Evolutionary conservation across 164 flowering plant species (phyloP).

Genomic region (Chimonanthus salicifolius): DNA sequence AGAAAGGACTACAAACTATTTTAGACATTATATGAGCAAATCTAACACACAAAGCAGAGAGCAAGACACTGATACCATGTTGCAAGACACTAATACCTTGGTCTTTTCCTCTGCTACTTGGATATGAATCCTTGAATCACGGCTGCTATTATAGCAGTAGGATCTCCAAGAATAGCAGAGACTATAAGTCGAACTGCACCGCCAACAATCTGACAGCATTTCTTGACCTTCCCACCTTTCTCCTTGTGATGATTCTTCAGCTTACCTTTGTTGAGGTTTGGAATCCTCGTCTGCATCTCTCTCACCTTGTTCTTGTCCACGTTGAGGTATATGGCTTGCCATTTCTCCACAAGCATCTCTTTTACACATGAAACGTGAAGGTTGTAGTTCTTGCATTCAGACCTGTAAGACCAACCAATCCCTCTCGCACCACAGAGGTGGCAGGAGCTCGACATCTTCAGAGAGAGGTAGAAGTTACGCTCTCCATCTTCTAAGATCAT

Average conservation of each 20-base stretch:
- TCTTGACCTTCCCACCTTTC: conserved; percentile 28
- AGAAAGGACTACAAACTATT: too few species aligned
- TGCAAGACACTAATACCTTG: too few species aligned
- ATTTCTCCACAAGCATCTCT: conserved; percentile 53
- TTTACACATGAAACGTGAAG: conserved; percentile 63
- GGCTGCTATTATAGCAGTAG: conserved; percentile 32
- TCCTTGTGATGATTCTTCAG: conserved; percentile 20
- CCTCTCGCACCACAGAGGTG: conserved; percentile 48
- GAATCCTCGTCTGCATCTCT: conserved; percentile 43
- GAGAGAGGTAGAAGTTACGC: conserved; percentile 30
- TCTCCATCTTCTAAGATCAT: conserved; percentile 44
- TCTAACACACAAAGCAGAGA: too few species aligned
- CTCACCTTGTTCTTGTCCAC: conserved; percentile 36
- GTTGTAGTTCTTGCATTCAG: conserved; percentile 40
- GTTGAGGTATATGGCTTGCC: conserved; percentile 49
- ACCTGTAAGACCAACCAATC: conserved; percentile 50
- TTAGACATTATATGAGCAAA: too few species aligned
- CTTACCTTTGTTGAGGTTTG: conserved; percentile 33
- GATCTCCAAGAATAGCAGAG: conserved; percentile 45
- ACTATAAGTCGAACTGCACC: conserved; percentile 34
- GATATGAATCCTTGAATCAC: conserved; percentile 29
- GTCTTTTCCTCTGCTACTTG: conserved; percentile 8
- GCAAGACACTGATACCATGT: too few species aligned
- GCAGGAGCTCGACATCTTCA: conserved; percentile 40
- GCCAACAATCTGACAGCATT: conserved; percentile 47